phyloP scores from a whole-genome alignment of 2,329 filamentous ascomycete genomes.

The Aspergillus sclerotialis region DNA sequence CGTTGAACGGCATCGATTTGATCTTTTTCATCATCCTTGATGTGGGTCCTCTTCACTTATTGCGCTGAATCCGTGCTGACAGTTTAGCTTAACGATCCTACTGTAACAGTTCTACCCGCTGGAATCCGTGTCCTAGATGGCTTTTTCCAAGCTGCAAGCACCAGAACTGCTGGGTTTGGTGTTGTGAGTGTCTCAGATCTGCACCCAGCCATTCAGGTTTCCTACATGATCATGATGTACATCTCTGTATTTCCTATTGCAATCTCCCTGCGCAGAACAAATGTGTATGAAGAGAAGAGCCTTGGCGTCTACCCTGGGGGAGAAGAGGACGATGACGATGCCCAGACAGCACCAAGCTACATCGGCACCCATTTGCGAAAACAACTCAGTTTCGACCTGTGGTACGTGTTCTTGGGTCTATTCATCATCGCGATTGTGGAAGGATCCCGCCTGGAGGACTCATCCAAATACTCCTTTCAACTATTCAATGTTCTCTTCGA shows the following conservation, averaged over 20 bases:
- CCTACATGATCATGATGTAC: slow-evolving; percentile 99
- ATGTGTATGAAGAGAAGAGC: slow-evolving; percentile 82
- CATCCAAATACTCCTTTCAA: slow-evolving; percentile 53
- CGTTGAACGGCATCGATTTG: slow-evolving; percentile 77
- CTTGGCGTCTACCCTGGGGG: slow-evolving; percentile 57
- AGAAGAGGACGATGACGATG: slow-evolving; percentile 44
- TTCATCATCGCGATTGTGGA: slow-evolving; percentile 91
- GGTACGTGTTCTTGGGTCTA: slow-evolving; percentile 90
- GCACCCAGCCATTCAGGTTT: slow-evolving; percentile 86
- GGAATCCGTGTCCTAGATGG: slow-evolving; percentile 76
- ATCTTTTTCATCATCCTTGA: slow-evolving; percentile 91
- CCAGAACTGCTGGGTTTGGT: slow-evolving; percentile 83
- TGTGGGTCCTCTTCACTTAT: slow-evolving; percentile 44
- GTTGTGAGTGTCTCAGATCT: slow-evolving; percentile 70
- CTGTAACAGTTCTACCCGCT: slow-evolving; percentile 61
- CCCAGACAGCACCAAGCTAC: slow-evolving; percentile 65
- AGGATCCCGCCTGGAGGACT: slow-evolving; percentile 60
- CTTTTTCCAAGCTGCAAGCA: slow-evolving; percentile 83
- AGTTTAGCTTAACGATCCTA: slow-evolving; percentile 59
- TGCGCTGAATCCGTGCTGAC: slow-evolving; percentile 10
- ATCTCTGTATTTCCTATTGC: slow-evolving; percentile 96
- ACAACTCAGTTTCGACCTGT: slow-evolving; percentile 93
- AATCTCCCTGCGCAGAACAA: slow-evolving; percentile 87
- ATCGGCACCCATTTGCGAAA: slow-evolving; percentile 85
- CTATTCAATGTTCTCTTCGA: slow-evolving; percentile 72